phyloP scores from a whole-genome alignment of 1,284 basidiomycete genomes.

The Ustilago hordei region DNA sequence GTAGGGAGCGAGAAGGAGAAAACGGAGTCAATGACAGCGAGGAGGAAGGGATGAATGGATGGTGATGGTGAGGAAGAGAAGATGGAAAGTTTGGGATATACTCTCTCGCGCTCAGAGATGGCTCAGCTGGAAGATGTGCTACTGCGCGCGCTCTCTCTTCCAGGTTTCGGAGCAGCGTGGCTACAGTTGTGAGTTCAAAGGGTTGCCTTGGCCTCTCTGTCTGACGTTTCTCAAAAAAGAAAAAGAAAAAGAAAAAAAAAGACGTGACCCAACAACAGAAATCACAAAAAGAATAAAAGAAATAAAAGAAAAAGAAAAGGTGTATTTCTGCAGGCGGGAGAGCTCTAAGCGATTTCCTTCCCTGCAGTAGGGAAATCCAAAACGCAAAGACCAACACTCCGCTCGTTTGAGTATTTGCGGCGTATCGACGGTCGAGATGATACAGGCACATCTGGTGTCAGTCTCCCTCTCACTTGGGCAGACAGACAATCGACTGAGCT shows the following conservation, averaged over 20 bases:
- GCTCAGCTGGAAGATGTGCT: not conserved
- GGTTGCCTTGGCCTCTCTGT: not conserved
- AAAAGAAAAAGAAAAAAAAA: not conserved
- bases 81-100: slow-evolving; percentile 5
- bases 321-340: not conserved
- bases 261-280: slow-evolving; percentile 2
- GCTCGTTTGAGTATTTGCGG: not conserved
- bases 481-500: not conserved
- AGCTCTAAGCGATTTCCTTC: slow-evolving; percentile 14
- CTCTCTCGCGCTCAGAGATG: not conserved
- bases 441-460: not conserved
- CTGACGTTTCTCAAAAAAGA: not conserved
- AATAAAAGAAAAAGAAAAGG: not conserved
- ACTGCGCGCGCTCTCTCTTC: not conserved
- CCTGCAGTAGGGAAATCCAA: not conserved
- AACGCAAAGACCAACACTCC: slow-evolving; percentile 16
- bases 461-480: not conserved
- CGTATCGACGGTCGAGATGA: not conserved
- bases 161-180: too few species aligned
- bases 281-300: not conserved
- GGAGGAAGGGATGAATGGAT: slow-evolving; percentile 12
- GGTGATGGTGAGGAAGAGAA: slow-evolving; percentile 17
- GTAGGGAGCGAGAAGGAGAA: not conserved
- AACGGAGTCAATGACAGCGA: slow-evolving; percentile 16
- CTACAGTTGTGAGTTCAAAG: not conserved